A percentile compares a stretch with the other conserved stretches of the same genome.
Conservation (phyloP, 2,329 filamentous ascomycete species). For the Gaeumannomyces sp. region DNA sequence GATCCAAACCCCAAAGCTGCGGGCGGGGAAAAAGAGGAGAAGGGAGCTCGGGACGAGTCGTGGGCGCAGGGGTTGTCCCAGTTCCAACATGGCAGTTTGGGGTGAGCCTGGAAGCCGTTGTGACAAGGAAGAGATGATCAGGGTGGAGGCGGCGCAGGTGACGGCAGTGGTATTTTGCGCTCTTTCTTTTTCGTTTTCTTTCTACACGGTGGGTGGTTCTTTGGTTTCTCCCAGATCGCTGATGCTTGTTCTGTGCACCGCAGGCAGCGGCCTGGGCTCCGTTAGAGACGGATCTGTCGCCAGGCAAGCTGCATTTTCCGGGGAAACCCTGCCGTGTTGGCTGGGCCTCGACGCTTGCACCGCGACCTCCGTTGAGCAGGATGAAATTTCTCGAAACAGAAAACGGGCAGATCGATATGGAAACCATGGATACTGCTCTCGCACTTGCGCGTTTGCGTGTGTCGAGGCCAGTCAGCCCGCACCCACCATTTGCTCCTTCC, state of each 20-base stretch:
- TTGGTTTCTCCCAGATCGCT: background rate
- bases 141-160: no score
- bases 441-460: no score
- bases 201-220: no score
- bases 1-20: slow-evolving; percentile 5
- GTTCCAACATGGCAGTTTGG: background rate
- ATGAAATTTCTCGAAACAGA: no score
- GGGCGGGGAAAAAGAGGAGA: slow-evolving; percentile 9
- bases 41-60: slow-evolving; percentile 2
- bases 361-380: background rate
- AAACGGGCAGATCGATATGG: no score
- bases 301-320: no score
- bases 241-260: no score
- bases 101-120: background rate
- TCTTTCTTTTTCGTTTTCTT: background rate
- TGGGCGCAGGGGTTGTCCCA: background rate
- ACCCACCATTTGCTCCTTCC: background rate
- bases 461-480: background rate
- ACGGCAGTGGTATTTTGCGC: background rate
- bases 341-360: no score
- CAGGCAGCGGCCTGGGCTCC: no score
- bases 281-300: no score
- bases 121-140: background rate
- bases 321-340: no score
- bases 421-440: no score